Evolutionary conservation across 2,329 filamentous ascomycete species (phyloP).

Genomic region (Pestalotiopsis fici): DNA sequence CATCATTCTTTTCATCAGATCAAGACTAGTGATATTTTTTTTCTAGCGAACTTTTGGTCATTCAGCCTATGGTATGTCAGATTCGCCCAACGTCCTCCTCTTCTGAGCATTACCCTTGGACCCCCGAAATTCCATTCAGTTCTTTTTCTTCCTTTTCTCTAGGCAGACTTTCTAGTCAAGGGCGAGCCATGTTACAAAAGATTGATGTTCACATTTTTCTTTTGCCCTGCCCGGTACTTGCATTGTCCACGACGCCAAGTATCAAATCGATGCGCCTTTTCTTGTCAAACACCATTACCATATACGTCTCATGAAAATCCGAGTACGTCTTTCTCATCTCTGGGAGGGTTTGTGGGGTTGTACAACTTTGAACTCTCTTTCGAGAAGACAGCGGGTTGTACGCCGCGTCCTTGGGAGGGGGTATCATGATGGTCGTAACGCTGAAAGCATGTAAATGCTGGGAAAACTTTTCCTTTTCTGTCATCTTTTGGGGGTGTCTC

Average conservation of each 20-base stretch:
- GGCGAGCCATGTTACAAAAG: not conserved
- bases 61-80: not conserved
- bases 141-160: not conserved
- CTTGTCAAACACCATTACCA: no score
- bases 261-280: no score
- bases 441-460: no score
- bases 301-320: no score
- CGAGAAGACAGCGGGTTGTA: not conserved
- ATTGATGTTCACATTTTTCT: no score
- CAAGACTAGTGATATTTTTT: no score
- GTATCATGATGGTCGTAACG: no score
- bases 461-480: no score
- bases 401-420: no score
- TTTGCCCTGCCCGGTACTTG: no score
- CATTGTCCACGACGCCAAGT: no score
- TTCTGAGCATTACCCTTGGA: not conserved
- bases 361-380: not conserved
- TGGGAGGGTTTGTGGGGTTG: not conserved
- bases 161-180: not conserved
- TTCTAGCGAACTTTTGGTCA: not conserved
- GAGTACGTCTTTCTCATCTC: not conserved
- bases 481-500: no score
- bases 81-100: not conserved
- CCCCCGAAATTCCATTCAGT: not conserved
- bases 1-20: not conserved